Base-by-base conservation (phyloP, 2,329 filamentous ascomycete species). In the Thielaviopsis populi region DNA sequence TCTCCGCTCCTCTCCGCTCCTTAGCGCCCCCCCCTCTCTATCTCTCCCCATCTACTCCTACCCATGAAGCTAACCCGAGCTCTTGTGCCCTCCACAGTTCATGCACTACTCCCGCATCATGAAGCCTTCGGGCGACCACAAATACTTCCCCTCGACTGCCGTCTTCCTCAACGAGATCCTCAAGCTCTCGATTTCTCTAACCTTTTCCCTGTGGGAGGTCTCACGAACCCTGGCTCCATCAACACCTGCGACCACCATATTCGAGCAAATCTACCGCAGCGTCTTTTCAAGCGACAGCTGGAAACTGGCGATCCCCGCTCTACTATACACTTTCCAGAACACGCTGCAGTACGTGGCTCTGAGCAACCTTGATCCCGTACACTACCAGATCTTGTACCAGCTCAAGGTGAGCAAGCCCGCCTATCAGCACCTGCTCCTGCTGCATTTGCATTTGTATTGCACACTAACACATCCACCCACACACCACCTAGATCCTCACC, bases 61-160 rank as follows among this genome's bases (percentile, higher is more conserved):
- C 10, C 54, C 41, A 27, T 7, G 19, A 33, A 33, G 66, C 59
- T 62, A 62, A 62, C 59, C 15, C 61, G 63, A 65, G 69, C 66
- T 27, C 15, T 33, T 54, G 53, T 64, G 30, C 30, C 63, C 24
- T 33, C 61, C 30, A 19, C 71, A 92, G 89, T 81, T 96, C 64
- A 88, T 96, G 80, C 92, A 96, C 76, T 96, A 97, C 74, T 96
- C 91, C 37, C 84, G 91, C 68, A 85, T 95, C 66, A 96, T 96
- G 91, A 88, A 91, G n/a, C 80, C 85, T 10, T 79, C 82, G 10
- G 85, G 86, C 72, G 89, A 90, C 68, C 89, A 91, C 71, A 86
- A 91, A 72, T 97, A 96, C 75, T 89, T 94, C 69, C 86, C 92
- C 46, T 96, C 91, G 50, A 97, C 94, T 10, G 91, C 92, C 53